A percentile compares a stretch with the other conserved stretches of the same genome.
These are phyloP conservation scores for Auricularia sp. DNA, from an alignment of 768 basidiomycete species.

Conservation along the genomic window DNA sequence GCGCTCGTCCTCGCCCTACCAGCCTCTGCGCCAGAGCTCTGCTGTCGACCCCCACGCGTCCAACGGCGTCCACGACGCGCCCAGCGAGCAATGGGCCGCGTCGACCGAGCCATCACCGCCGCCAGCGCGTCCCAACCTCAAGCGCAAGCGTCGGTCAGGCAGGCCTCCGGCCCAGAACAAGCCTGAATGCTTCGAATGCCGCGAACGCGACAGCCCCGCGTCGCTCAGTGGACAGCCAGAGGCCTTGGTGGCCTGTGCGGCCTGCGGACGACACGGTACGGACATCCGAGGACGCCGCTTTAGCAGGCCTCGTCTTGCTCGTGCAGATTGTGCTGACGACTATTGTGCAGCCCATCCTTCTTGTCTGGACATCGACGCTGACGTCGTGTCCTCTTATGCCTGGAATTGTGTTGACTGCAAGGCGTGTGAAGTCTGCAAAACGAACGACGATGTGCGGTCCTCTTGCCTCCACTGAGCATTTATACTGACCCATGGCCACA, in stretches of 20 bases:
- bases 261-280: background rate
- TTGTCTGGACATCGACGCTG: slow-evolving; percentile 62
- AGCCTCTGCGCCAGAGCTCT: background rate
- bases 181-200: background rate
- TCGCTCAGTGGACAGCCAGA: background rate
- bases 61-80: background rate
- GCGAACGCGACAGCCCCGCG: background rate
- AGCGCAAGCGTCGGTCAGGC: background rate
- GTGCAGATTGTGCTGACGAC: background rate
- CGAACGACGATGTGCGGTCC: slow-evolving; percentile 69
- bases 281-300: no score
- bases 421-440: slow-evolving; percentile 75
- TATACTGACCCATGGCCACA: slow-evolving; percentile 25
- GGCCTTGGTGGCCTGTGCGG: background rate
- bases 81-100: no score
- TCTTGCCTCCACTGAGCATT: slow-evolving; percentile 9
- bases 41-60: background rate
- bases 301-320: no score
- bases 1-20: background rate
- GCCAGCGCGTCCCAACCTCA: background rate
- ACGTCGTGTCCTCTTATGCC: slow-evolving; percentile 56
- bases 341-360: slow-evolving; percentile 63
- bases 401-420: slow-evolving; percentile 94
- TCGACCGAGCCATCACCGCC: background rate
- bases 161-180: background rate